A percentile compares a stretch with the other conserved stretches of the same genome.
phyloP scores from a whole-genome alignment of 2,329 filamentous ascomycete species.

The Tolypocladium inflatum region DNA sequence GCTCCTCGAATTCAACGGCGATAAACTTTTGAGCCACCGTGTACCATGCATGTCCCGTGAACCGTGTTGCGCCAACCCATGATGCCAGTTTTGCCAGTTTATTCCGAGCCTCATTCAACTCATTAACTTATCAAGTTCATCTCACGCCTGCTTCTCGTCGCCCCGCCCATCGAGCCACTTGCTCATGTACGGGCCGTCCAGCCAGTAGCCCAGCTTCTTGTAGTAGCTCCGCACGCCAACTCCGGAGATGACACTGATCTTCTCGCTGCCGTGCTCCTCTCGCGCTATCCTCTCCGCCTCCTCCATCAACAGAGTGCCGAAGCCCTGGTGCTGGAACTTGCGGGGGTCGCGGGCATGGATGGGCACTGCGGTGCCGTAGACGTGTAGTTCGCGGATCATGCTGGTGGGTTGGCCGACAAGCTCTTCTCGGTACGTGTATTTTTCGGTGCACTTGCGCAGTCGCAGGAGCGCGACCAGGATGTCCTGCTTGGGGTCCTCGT shows the following conservation, averaged over 20 bases:
- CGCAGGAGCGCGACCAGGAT: slow-evolving; percentile 88
- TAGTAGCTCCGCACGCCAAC: slow-evolving; percentile 96
- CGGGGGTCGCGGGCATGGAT: slow-evolving; percentile 89
- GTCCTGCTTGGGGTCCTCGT: slow-evolving; percentile 97
- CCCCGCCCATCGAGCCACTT: slow-evolving; percentile 48
- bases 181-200: slow-evolving; percentile 83
- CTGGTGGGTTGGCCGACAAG: slow-evolving; percentile 79
- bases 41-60: background rate
- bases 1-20: background rate
- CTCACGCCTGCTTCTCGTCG: slow-evolving; percentile 5
- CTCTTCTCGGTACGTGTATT: slow-evolving; percentile 87
- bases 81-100: background rate
- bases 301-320: slow-evolving; percentile 93
- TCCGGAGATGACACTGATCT: slow-evolving; percentile 96
- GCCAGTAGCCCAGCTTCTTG: slow-evolving; percentile 79
- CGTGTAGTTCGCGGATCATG: slow-evolving; percentile 87
- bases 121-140: background rate
- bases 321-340: slow-evolving; percentile 98
- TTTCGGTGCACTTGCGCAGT: slow-evolving; percentile 80
- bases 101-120: background rate
- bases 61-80: background rate
- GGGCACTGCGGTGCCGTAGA: slow-evolving; percentile 95
- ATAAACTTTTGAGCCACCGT: background rate
- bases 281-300: slow-evolving; percentile 92
- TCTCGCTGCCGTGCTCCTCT: slow-evolving; percentile 86